Evolutionary conservation across 768 basidiomycete species (phyloP), one percentile per base, ranked within the genome.

Genomic region (Suillus luteus): DNA sequence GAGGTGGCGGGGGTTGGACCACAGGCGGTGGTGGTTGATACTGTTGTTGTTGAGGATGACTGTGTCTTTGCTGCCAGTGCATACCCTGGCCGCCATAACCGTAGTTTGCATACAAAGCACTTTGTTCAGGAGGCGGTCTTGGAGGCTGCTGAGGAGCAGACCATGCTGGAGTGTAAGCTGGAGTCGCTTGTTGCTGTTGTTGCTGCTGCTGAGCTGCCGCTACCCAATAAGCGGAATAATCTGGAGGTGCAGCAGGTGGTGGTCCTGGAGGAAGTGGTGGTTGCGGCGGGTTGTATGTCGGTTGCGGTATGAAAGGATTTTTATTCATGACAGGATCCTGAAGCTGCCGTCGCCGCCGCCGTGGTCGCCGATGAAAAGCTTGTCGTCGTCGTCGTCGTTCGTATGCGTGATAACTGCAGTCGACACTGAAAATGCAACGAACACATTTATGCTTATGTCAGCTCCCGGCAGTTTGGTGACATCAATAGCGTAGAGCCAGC

Each of bases 61-160:
- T 87, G 51, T 89, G 89, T 69, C 89, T 87, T 62, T 85, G 83
- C 65, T 87, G 88, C 84, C 87, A 86, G 70, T 82, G 78, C 64
- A 79, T 72, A 65, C 76, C 80, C 68, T 90, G 88, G 55, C 86
- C 83, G 2, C 92, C 92, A 73, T 96, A 96, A 38, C 94, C 94
- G 71, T 96, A 96, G 72, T 95, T 95, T 1, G 93, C 92, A 72
- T 95, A 96, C 24, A 95, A 77, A 31, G 91, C 88, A 72, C 88
- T 91, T 71, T 94, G 92, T 68, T 93, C 91, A 15, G 90, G 81
- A 38, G 91, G 81, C 38, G 90, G 89, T 57, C 88, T 80, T 51
- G 87, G 83, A 41, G 86, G 83, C 55, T 87, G 52, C 71, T 87
- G 89, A 4, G 86, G 81, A 15, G 85, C 74, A 59, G 79, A 80